These are phyloP conservation scores for Apiospora sp. DNA, from an alignment of 2,329 filamentous ascomycete genomes.

Conservation along the genomic window DNA sequence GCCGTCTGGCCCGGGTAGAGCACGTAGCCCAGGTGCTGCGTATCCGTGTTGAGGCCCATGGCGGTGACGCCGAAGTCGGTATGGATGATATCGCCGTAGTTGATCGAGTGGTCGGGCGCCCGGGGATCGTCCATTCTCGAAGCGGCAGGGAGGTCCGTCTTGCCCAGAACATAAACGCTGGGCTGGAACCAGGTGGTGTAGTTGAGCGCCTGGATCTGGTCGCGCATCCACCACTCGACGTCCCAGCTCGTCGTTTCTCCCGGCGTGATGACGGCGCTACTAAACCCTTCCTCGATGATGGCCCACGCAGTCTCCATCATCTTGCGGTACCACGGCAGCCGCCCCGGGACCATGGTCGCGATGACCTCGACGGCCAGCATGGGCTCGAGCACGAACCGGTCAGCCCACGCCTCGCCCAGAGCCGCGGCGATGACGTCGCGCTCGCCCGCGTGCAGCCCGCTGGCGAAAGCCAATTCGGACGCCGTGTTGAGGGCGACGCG, in stretches of 20 bases:
- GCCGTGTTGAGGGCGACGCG: slow-evolving; percentile 55
- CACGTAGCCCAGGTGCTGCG: slow-evolving; percentile 59
- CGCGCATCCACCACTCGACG: slow-evolving; percentile 61
- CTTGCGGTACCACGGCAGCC: slow-evolving; percentile 52
- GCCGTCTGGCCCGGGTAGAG: slow-evolving; percentile 51
- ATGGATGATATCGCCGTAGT: slow-evolving; percentile 56
- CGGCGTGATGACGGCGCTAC: slow-evolving; percentile 50
- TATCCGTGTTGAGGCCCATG: slow-evolving; percentile 57
- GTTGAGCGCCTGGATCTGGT: slow-evolving; percentile 55
- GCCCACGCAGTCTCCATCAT: slow-evolving; percentile 61
- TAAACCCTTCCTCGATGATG: slow-evolving; percentile 55
- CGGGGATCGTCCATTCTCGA: slow-evolving; percentile 29
- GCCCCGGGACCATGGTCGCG: slow-evolving; percentile 50
- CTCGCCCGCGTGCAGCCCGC: slow-evolving; percentile 58
- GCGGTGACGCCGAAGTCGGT: slow-evolving; percentile 59
- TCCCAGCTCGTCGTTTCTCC: slow-evolving; percentile 53
- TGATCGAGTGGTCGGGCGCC: slow-evolving; percentile 42
- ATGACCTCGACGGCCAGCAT: slow-evolving; percentile 56
- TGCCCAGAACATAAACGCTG: slow-evolving; percentile 51
- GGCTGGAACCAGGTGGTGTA: slow-evolving; percentile 63
- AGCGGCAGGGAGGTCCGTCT: slow-evolving; percentile 34
- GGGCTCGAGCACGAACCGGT: slow-evolving; percentile 50
- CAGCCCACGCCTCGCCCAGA: slow-evolving; percentile 49
- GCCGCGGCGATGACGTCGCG: slow-evolving; percentile 44
- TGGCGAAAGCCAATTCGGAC: slow-evolving; percentile 53